These are phyloP conservation scores for Salvia sclarea DNA, from an alignment of 305 asterid genomes.

Conservation along the genomic window DNA sequence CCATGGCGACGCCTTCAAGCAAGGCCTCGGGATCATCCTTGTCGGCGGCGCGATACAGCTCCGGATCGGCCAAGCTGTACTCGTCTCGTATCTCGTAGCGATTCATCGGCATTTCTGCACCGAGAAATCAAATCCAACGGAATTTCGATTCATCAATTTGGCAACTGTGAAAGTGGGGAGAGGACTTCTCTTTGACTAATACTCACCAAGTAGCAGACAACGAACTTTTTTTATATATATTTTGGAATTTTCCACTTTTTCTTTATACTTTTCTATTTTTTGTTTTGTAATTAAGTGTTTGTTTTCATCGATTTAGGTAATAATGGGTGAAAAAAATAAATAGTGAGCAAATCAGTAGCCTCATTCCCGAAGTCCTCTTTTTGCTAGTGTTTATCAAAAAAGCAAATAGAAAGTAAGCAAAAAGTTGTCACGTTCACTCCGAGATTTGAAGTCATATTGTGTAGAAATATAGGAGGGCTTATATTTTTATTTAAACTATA, in stretches of 20 bases:
- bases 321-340: slow-evolving; percentile 6
- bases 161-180: slow-evolving; percentile 21
- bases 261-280: neutral
- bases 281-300: neutral
- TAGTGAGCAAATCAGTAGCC: neutral
- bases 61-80: slow-evolving; percentile 92
- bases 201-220: slow-evolving; percentile 17
- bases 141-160: slow-evolving; percentile 28
- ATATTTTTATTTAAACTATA: no score
- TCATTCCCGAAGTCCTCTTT: no score
- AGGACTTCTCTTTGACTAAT: slow-evolving; percentile 31
- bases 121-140: slow-evolving; percentile 41
- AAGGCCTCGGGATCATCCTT: slow-evolving; percentile 98
- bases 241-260: slow-evolving; percentile 6
- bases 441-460: no score
- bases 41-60: slow-evolving; percentile 80
- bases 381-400: neutral
- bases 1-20: slow-evolving; percentile 97
- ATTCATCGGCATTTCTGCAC: slow-evolving; percentile 65
- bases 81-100: slow-evolving; percentile 89
- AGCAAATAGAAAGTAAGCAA: neutral
- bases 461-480: no score
- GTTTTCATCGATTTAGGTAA: neutral
- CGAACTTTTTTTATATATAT: neutral
- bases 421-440: neutral